Evolutionary conservation across 768 basidiomycete species (phyloP).

Genomic region (Hygrophoropsis aurantiaca): DNA sequence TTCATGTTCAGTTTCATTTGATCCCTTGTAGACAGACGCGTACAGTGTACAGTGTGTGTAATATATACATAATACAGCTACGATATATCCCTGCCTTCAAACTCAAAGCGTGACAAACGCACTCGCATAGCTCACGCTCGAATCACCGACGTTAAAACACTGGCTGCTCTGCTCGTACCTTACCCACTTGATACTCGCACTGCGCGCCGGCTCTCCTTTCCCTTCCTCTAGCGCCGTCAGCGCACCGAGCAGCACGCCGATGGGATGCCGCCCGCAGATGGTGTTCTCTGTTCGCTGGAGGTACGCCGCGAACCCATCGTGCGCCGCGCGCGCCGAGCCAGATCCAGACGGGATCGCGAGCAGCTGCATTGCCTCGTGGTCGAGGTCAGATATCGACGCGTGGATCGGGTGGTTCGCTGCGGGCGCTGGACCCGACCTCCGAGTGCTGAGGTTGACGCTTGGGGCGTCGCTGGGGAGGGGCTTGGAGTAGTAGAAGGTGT

Average conservation of each 20-base stretch:
- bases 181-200: conserved; percentile 70
- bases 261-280: conserved; percentile 95
- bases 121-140: conserved; percentile 96
- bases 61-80: neutral
- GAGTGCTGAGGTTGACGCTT: conserved; percentile 51
- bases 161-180: conserved; percentile 91
- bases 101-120: conserved; percentile 69
- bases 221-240: conserved; percentile 56
- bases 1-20: too few species aligned
- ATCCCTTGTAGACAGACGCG: neutral
- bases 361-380: conserved; percentile 82
- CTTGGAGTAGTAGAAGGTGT: conserved; percentile 83
- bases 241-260: conserved; percentile 86
- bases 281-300: conserved; percentile 83
- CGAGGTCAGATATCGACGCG: conserved; percentile 78
- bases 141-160: conserved; percentile 66
- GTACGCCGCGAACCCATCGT: conserved; percentile 65
- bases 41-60: too few species aligned
- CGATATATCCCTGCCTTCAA: conserved; percentile 12
- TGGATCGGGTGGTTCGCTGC: conserved; percentile 65
- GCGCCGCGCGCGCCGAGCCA: conserved; percentile 51
- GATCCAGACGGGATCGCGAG: conserved; percentile 56
- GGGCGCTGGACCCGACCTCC: conserved; percentile 34
- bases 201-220: conserved; percentile 24
- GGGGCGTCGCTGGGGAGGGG: conserved; percentile 46